Conservation (phyloP, 331 rosid species). For the Prunus yedoensis region DNA sequence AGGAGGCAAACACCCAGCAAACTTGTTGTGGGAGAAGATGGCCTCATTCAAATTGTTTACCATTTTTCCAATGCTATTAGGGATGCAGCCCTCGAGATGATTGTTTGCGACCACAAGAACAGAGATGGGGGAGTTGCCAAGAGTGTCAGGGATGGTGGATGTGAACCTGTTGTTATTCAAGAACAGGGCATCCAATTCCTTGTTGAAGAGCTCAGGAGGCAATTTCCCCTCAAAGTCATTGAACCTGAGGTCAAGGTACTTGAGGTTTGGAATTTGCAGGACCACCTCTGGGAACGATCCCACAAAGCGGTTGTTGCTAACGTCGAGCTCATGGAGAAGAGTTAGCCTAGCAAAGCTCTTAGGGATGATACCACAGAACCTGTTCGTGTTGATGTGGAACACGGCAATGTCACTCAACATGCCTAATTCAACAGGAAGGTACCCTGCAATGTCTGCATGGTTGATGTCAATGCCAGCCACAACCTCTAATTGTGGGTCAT, state of each 20-base stretch:
- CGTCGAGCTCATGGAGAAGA: constrained; percentile 27
- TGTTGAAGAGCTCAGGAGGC: constrained; percentile 27
- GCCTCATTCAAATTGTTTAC: constrained; percentile 27
- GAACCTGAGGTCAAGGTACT: constrained; percentile 28
- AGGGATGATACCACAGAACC: constrained; percentile 33
- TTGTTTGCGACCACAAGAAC: constrained; percentile 34
- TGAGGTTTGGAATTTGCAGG: constrained; percentile 20
- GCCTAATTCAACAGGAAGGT: constrained; percentile 36
- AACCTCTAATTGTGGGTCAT: constrained; percentile 17
- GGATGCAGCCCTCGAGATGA: constrained; percentile 31
- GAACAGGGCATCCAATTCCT: constrained; percentile 30
- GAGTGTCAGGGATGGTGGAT: constrained; percentile 24
- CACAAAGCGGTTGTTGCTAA: constrained; percentile 35
- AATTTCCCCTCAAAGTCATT: constrained; percentile 30
- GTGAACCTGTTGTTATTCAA: constrained; percentile 31
- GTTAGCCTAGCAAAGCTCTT: constrained; percentile 20
- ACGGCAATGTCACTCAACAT: constrained; percentile 24
- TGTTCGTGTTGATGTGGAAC: constrained; percentile 34
- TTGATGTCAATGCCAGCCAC: constrained; percentile 32
- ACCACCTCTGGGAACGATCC: constrained; percentile 31
- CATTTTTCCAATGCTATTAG: constrained; percentile 33
- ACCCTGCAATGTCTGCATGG: constrained; percentile 34
- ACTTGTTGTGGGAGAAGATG: constrained; percentile 22
- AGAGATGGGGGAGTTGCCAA: constrained; percentile 31
- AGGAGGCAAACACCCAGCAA: constrained; percentile 33